Evolutionary conservation across 2,329 filamentous ascomycete species (phyloP).

Genomic region (Verticillium tricorpus): DNA sequence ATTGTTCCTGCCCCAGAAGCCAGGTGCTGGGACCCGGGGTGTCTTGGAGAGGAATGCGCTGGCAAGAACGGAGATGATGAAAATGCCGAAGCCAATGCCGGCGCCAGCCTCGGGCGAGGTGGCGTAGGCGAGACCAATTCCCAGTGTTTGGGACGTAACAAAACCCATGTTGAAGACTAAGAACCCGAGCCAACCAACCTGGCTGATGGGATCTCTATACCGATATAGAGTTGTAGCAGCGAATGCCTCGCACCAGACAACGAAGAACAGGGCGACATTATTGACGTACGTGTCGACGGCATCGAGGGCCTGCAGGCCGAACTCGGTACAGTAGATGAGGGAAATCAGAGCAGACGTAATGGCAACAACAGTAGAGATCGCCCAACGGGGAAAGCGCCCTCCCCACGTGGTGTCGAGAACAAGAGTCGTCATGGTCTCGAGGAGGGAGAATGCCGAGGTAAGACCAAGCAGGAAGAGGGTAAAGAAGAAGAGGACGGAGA

Average conservation of each 20-base stretch:
- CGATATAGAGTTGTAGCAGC: slow-evolving; percentile 46
- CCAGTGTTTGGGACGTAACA: slow-evolving; percentile 41
- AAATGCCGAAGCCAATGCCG: slow-evolving; percentile 44
- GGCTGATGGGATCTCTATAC: slow-evolving; percentile 37
- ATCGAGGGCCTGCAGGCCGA: slow-evolving; percentile 47
- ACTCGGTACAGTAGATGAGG: slow-evolving; percentile 48
- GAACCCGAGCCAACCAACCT: slow-evolving; percentile 38
- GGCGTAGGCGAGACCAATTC: slow-evolving; percentile 40
- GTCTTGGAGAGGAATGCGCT: slow-evolving; percentile 32
- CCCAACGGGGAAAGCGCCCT: slow-evolving; percentile 32
- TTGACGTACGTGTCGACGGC: slow-evolving; percentile 50
- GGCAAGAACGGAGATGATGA: slow-evolving; percentile 28
- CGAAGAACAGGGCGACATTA: slow-evolving; percentile 40
- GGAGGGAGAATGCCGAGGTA: slow-evolving; percentile 48
- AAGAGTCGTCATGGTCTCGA: slow-evolving; percentile 43
- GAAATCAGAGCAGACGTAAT: slow-evolving; percentile 42
- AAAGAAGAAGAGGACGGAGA: slow-evolving; percentile 50
- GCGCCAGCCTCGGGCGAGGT: slow-evolving; percentile 35
- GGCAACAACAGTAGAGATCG: slow-evolving; percentile 39
- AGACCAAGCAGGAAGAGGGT: slow-evolving; percentile 50
- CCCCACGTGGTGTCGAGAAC: slow-evolving; percentile 35
- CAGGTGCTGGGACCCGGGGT: slow-evolving; percentile 20
- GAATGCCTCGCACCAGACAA: slow-evolving; percentile 45
- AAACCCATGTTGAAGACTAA: slow-evolving; percentile 41
- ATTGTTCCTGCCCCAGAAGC: no score